Evolutionary conservation across 768 basidiomycete species (phyloP).

Genomic region (Solioccasus polychromus): DNA sequence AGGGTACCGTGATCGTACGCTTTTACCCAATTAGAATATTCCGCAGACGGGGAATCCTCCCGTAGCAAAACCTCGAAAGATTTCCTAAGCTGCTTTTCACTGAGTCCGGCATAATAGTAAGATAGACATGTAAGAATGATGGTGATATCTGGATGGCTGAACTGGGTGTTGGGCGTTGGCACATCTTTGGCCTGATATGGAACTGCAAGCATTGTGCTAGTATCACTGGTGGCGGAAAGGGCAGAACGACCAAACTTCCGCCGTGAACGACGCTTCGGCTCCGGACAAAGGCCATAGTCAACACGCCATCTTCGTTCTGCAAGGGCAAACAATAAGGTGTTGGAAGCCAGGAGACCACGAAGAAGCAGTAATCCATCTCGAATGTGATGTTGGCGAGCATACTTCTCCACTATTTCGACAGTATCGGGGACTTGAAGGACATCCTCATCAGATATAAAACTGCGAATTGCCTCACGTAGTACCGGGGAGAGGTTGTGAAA

Average conservation of each 20-base stretch:
- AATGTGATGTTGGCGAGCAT: background rate
- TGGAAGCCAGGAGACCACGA: conserved; percentile 29
- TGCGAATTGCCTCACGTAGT: no score
- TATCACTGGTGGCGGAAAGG: background rate
- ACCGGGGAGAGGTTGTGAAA: no score
- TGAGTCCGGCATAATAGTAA: conserved; percentile 33
- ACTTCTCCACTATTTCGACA: conserved; percentile 2
- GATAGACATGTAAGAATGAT: no score
- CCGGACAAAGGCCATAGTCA: conserved; percentile 33
- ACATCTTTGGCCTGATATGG: conserved; percentile 37
- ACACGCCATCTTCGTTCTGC: conserved; percentile 35
- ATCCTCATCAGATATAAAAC: background rate
- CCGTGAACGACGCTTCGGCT: no score
- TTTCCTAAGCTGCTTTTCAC: no score
- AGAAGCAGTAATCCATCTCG: conserved; percentile 8
- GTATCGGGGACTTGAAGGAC: background rate
- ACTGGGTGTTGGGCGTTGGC: conserved; percentile 30
- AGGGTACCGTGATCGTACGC: no score
- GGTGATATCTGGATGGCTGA: conserved; percentile 35
- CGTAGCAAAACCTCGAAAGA: no score
- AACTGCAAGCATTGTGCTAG: conserved; percentile 29
- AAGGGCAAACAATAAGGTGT: conserved; percentile 24
- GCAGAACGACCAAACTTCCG: no score
- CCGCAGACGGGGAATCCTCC: no score
- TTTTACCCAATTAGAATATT: no score